A percentile compares a stretch with the other conserved stretches of the same genome.
Conservation (phyloP, 495 filamentous ascomycete genomes). For the Aspergillus homomorphus region DNA sequence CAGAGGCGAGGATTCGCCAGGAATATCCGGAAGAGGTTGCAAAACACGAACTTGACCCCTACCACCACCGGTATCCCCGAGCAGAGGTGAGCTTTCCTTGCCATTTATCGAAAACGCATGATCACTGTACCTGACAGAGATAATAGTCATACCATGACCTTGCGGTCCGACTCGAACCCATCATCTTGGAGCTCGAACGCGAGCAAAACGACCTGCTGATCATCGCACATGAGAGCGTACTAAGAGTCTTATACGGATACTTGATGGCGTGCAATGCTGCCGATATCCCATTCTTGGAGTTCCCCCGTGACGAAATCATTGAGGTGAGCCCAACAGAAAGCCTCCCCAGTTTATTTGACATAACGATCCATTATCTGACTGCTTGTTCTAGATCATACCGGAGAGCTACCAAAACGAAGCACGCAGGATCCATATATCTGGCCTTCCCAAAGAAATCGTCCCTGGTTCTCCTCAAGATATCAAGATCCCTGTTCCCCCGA, state of each 20-base stretch:
- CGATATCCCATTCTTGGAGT: conserved; percentile 90
- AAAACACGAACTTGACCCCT: conserved; percentile 93
- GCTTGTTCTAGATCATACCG: conserved; percentile 70
- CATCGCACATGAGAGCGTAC: conserved; percentile 94
- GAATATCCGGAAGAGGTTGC: conserved; percentile 85
- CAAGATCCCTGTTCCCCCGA: conserved; percentile 71
- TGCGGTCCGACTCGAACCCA: conserved; percentile 95
- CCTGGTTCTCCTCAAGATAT: conserved; percentile 81
- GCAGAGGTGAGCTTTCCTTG: conserved; percentile 67
- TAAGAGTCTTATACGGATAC: conserved; percentile 95
- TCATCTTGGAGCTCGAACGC: conserved; percentile 95
- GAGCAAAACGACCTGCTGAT: conserved; percentile 96
- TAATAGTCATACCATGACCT: conserved; percentile 93
- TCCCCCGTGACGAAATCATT: conserved; percentile 95
- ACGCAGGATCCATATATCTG: conserved; percentile 76
- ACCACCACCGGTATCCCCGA: conserved; percentile 93
- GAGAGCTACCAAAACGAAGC: conserved; percentile 95
- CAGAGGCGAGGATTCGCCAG: conserved; percentile 71
- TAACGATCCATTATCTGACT: conserved; percentile 17
- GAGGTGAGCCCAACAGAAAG: conserved; percentile 53
- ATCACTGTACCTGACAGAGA: conserved; percentile 6
- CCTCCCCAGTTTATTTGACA: conserved; percentile 6
- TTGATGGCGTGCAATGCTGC: conserved; percentile 98
- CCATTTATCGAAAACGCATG: not conserved
- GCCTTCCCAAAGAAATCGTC: conserved; percentile 57